Base-by-base conservation (phyloP, 2,329 filamentous ascomycete genomes). In the Hypoxylon sp. region DNA sequence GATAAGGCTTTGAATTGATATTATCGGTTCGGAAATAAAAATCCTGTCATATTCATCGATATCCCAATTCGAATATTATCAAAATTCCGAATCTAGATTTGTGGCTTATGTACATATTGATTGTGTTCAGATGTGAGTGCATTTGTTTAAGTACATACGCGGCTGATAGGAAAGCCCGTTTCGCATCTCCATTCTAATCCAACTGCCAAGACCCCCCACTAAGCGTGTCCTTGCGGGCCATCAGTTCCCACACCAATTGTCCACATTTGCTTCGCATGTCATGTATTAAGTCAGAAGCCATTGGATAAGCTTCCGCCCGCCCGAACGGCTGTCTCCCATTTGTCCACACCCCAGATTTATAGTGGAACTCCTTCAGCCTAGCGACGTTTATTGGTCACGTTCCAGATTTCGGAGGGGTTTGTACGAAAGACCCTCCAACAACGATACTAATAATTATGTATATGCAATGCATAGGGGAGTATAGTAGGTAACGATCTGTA, bases 271-370 rank as follows among this genome's bases (percentile, higher is more conserved):
- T 34, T 26, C 19, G 40, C 29, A 27, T 12, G 7, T 7, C 36
- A 27, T 13, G 34, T 35, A 45, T 29, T 45, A 45, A 36, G 31
- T 45, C 41, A 29, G 15, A 29, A 23, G 41, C 31, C 13, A 45
- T 32, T 43, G 35, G 21, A 44, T n/a, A 53, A 52, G 54, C 54
- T 58, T 60, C 57, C 57, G 55, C 45, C 51, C 45, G 57, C 54
- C 57, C 57, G 57, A 60, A 16, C 17, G 40, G n/a, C 25, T 46
- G 30, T 30, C 36, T 58, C 51, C 55, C 51, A 58, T 58, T 58
- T 36, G 55, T 55, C 55, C 51, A 48, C 38, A 41, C 46, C 51
- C 55, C 47, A 58, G 51, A 19, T 58, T 55, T 49, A 48, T 4
- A 37, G 55, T 41, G 55, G 51, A 17, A 16, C 35, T 21, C 21